Conservation (phyloP, 139 green algal genomes). For the Desmodesmus armatus region DNA sequence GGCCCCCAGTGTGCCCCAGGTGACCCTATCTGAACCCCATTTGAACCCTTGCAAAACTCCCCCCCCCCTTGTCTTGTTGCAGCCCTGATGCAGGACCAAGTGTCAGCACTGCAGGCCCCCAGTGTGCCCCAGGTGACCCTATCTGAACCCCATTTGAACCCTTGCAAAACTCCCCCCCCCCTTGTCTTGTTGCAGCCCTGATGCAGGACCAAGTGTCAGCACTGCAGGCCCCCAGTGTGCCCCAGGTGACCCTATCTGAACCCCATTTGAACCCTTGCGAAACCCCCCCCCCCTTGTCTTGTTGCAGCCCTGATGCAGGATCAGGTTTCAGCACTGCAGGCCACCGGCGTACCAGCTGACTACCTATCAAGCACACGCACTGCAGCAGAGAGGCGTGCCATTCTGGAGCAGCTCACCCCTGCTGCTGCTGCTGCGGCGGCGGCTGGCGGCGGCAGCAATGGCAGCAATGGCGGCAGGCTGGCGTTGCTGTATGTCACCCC, state of each 20-base stretch:
- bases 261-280: too few species aligned
- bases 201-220: slow-evolving; percentile 65
- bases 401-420: slow-evolving; percentile 37
- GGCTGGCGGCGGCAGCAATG: background rate
- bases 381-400: slow-evolving; percentile 25
- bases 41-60: too few species aligned
- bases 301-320: slow-evolving; percentile 74
- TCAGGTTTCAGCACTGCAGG: slow-evolving; percentile 57
- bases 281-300: too few species aligned
- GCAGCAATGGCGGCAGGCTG: background rate
- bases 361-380: slow-evolving; percentile 57
- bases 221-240: slow-evolving; percentile 44
- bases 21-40: too few species aligned
- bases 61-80: too few species aligned
- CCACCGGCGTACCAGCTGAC: slow-evolving; percentile 47
- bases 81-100: slow-evolving; percentile 61
- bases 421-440: background rate
- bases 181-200: slow-evolving; percentile 46
- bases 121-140: too few species aligned
- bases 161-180: too few species aligned
- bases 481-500: slow-evolving; percentile 70
- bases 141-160: too few species aligned
- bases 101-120: background rate
- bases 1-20: too few species aligned
- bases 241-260: too few species aligned